These are phyloP conservation scores for Lactifluus hygrophoroides DNA, from an alignment of 768 basidiomycete species.

Conservation along the genomic window DNA sequence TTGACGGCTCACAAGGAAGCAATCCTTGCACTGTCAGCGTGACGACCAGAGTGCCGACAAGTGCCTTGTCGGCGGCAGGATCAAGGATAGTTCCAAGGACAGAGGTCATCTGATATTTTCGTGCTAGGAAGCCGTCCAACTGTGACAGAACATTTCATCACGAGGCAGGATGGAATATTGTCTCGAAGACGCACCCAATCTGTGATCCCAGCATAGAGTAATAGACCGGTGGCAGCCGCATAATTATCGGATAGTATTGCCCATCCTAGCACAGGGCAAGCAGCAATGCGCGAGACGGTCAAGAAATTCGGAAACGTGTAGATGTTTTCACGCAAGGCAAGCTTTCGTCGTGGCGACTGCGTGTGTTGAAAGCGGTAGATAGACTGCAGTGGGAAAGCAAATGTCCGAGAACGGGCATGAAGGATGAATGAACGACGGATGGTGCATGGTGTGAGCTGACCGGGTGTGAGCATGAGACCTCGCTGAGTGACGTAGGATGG, in stretches of 20 bases:
- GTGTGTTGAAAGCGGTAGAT: conserved; percentile 10
- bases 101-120: conserved; percentile 76
- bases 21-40: conserved; percentile 77
- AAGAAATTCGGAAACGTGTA: conserved; percentile 92
- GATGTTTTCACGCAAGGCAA: conserved; percentile 65
- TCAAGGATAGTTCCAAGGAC: conserved; percentile 96
- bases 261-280: conserved; percentile 91
- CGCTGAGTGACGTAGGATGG: not conserved
- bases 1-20: conserved; percentile 56
- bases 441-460: not conserved
- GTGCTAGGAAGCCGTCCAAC: conserved; percentile 88
- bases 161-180: not conserved
- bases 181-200: conserved; percentile 52
- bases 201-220: conserved; percentile 87
- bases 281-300: conserved; percentile 76
- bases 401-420: not conserved
- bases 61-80: conserved; percentile 91
- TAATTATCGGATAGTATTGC: conserved; percentile 78
- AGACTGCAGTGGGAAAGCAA: not conserved
- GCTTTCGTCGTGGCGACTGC: conserved; percentile 8
- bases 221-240: conserved; percentile 66
- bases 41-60: conserved; percentile 90
- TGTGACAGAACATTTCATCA: conserved; percentile 28
- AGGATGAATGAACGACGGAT: conserved; percentile 1
- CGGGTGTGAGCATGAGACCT: not conserved